phyloP scores from a whole-genome alignment of 2,329 filamentous ascomycete species.

The Microascus cirrosus region DNA sequence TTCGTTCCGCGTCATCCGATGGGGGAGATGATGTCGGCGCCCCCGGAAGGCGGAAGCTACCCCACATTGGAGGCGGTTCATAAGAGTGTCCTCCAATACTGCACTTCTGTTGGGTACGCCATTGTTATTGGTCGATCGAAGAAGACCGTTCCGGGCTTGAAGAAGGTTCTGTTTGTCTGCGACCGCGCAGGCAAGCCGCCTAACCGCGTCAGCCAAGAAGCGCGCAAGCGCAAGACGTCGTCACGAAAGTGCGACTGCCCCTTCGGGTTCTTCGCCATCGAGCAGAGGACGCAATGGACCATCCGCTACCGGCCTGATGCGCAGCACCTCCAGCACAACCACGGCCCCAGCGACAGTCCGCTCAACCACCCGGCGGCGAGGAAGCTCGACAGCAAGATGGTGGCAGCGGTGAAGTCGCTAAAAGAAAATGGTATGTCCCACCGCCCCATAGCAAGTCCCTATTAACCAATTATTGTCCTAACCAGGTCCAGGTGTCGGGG shows the following conservation, averaged over 20 bases:
- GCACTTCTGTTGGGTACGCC: conserved; percentile 55
- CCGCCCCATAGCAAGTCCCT: conserved; percentile 4
- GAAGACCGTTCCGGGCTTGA: conserved; percentile 54
- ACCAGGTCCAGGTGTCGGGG: conserved; percentile 44
- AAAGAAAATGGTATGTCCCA: conserved; percentile 50
- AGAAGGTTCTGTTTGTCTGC: conserved; percentile 58
- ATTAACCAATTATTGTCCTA: conserved; percentile 12
- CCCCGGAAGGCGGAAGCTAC: conserved; percentile 53
- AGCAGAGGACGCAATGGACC: conserved; percentile 56
- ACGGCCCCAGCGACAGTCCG: conserved; percentile 55
- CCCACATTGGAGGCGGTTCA: conserved; percentile 54
- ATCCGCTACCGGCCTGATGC: conserved; percentile 52
- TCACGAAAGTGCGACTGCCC: conserved; percentile 59
- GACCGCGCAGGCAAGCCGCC: conserved; percentile 54
- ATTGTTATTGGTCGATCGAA: conserved; percentile 59
- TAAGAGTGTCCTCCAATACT: conserved; percentile 52
- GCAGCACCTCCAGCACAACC: conserved; percentile 49
- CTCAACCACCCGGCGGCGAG: conserved; percentile 55
- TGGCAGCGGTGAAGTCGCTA: conserved; percentile 53
- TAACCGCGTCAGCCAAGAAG: conserved; percentile 50
- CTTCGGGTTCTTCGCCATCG: conserved; percentile 60
- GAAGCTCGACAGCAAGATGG: conserved; percentile 57
- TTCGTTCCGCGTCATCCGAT: conserved; percentile 43
- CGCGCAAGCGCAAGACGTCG: conserved; percentile 54
- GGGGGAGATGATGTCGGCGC: conserved; percentile 50